phyloP scores from a whole-genome alignment of 192 early-diverging fungal genomes.

The Backusella mclennaniae region DNA sequence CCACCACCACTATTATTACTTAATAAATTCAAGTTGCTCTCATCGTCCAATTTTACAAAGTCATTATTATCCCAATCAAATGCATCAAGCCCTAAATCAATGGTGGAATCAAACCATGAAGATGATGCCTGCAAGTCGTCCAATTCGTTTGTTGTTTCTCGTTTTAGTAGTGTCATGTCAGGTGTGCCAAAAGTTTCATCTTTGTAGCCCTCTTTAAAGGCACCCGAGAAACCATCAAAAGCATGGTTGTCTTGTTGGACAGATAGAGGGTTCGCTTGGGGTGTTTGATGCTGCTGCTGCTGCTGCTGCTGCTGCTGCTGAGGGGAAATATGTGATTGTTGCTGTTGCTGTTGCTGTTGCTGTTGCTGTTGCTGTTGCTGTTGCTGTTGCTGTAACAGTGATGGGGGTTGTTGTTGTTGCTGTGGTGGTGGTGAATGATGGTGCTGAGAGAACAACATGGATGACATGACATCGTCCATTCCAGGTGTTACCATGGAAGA shows the following conservation, averaged over 20 bases:
- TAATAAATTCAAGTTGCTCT: background rate
- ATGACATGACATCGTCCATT: background rate
- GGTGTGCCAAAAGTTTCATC: conserved; percentile 24
- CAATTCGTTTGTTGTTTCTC: conserved; percentile 6
- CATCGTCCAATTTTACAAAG: background rate
- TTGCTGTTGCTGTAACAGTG: background rate
- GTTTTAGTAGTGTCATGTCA: conserved; percentile 2
- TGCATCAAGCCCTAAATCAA: conserved; percentile 10
- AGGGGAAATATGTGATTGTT: conserved; percentile 17
- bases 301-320: conserved; percentile 8
- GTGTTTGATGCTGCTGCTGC: background rate
- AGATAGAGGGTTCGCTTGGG: background rate
- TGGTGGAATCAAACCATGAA: conserved; percentile 12
- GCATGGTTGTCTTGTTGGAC: background rate
- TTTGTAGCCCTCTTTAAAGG: conserved; percentile 27
- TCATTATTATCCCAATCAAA: conserved; percentile 19
- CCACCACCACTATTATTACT: background rate
- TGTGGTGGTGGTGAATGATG: background rate
- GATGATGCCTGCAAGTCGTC: background rate
- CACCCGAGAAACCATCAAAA: conserved; percentile 12
- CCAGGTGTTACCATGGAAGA: background rate
- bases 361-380: background rate
- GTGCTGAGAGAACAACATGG: background rate
- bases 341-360: background rate
- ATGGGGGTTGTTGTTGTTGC: conserved; percentile 16